Evolutionary conservation across 2,329 filamentous ascomycete species (phyloP).

Genomic region (Lecanicillium sp.): DNA sequence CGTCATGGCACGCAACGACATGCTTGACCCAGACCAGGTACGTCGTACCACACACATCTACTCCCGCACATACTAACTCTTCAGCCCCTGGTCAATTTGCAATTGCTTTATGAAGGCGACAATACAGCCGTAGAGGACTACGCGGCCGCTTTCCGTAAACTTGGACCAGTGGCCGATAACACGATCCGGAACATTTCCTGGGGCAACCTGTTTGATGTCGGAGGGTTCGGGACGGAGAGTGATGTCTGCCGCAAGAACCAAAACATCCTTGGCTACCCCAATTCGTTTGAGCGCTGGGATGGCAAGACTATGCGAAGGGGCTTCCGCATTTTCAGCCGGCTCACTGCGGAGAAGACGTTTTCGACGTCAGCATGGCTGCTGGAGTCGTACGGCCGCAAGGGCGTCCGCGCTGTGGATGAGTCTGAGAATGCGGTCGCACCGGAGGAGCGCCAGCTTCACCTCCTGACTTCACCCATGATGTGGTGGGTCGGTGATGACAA

Average conservation of each 20-base stretch:
- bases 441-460: slow-evolving; percentile 9
- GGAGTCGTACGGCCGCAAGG: slow-evolving; percentile 7
- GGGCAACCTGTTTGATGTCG: slow-evolving; percentile 6
- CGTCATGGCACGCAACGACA: background rate
- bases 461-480: slow-evolving; percentile 7
- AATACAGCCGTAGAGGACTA: slow-evolving; percentile 4
- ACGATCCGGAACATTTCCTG: slow-evolving; percentile 4
- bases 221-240: slow-evolving; percentile 3
- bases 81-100: slow-evolving; percentile 10
- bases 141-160: slow-evolving; percentile 8
- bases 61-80: background rate
- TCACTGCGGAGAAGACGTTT: slow-evolving; percentile 7
- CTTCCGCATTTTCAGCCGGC: slow-evolving; percentile 8
- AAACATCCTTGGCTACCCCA: slow-evolving; percentile 11
- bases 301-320: slow-evolving; percentile 4
- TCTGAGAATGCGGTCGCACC: slow-evolving; percentile 6
- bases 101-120: slow-evolving; percentile 7
- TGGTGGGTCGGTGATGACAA: slow-evolving; percentile 8
- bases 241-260: slow-evolving; percentile 8
- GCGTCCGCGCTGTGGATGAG: slow-evolving; percentile 5
- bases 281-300: slow-evolving; percentile 9
- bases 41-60: background rate
- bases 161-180: slow-evolving; percentile 5
- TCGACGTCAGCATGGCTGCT: background rate
- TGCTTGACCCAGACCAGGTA: background rate